Conservation (phyloP, 306 rosid genomes). For the Chamaecrista fasciculata region DNA sequence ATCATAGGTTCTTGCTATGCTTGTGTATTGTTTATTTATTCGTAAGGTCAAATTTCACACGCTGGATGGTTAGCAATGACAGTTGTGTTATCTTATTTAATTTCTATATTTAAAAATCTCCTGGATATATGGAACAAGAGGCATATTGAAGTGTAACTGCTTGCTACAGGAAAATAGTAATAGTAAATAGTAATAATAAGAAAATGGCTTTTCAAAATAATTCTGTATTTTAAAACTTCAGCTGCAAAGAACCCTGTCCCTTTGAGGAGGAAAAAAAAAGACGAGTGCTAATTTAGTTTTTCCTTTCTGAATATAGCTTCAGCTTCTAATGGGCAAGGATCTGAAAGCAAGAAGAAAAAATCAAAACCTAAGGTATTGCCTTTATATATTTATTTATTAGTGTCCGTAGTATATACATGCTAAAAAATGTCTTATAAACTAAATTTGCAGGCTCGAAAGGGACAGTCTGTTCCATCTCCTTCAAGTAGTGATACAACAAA, state of each 20-base stretch:
- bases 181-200: too few relatives aligned
- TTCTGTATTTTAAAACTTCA: background rate
- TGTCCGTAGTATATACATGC: constrained; percentile 20
- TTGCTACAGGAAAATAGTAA: background rate
- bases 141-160: background rate
- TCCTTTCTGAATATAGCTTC: constrained; percentile 30
- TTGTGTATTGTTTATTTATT: constrained; percentile 17
- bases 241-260: background rate
- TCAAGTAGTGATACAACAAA: constrained; percentile 29
- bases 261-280: background rate
- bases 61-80: background rate
- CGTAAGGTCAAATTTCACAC: background rate
- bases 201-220: background rate
- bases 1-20: constrained; percentile 1
- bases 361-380: constrained; percentile 65
- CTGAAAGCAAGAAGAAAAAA: constrained; percentile 67
- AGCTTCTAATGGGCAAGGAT: constrained; percentile 86
- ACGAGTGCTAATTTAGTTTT: constrained; percentile 36
- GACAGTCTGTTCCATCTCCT: constrained; percentile 37
- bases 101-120: background rate
- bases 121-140: background rate
- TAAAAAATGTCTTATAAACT: constrained; percentile 10
- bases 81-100: background rate
- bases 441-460: constrained; percentile 51
- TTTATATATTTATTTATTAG: constrained; percentile 5